phyloP scores from a whole-genome alignment of 192 early-diverging fungal genomes.

The Backusella tarrabulga region DNA sequence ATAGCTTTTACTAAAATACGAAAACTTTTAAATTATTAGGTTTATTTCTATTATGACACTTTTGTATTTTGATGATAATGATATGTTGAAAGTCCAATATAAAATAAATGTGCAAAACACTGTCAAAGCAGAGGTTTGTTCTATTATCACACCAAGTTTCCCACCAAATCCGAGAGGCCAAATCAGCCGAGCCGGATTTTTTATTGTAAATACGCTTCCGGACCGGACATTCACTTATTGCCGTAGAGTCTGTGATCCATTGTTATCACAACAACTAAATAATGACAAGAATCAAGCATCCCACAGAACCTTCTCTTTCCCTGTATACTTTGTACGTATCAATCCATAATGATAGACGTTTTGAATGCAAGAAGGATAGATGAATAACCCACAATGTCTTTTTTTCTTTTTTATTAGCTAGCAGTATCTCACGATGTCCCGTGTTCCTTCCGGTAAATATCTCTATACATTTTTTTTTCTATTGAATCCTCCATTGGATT shows the following conservation, averaged over 20 bases:
- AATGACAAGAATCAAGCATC: not conserved
- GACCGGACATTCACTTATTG: not conserved
- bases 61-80: too few species aligned
- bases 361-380: not conserved
- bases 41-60: too few species aligned
- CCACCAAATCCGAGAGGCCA: not conserved
- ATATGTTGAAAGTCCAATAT: too few species aligned
- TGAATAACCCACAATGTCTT: conserved; percentile 3
- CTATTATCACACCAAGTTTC: too few species aligned
- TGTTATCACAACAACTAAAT: not conserved
- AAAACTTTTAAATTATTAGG: too few species aligned
- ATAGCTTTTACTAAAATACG: too few species aligned
- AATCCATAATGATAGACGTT: not conserved
- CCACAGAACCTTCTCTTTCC: conserved; percentile 21
- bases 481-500: not conserved
- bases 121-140: too few species aligned
- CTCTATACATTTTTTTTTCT: not conserved
- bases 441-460: conserved; percentile 29
- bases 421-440: conserved; percentile 30
- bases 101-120: too few species aligned
- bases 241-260: not conserved
- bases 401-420: not conserved
- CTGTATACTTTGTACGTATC: conserved; percentile 23
- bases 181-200: not conserved
- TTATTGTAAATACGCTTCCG: not conserved